Base-by-base conservation (phyloP, 148 eudicot species). In the Diospyros kaki region DNA sequence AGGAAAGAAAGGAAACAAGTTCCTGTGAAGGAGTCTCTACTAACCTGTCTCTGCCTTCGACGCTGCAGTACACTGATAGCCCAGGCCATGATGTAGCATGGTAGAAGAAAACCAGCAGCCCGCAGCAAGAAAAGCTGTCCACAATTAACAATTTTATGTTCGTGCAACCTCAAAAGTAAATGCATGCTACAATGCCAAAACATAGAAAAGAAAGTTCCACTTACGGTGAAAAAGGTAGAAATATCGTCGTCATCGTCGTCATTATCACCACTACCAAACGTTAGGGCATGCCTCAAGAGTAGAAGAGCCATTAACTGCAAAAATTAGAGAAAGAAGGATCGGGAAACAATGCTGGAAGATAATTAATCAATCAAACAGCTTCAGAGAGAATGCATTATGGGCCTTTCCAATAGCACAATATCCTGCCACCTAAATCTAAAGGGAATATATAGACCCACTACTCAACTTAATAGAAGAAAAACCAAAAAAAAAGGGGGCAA, bases 1-100 rank as follows among this genome's bases (percentile, higher is more conserved):
- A 55, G 9, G 56, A 56, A 51, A 51, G 13, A 68, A 2, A 63
- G 1, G 13, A 76, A 51, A 44, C 14, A n/a, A 76, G 28, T 10
- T 45, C 55, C 64, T 0, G 71, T 11, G 3, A 50, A 52, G 55
- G 18, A 66, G 55, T n/a, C 28, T 58, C 53, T n/a, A 45, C 87
- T 66, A 81, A 88, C 95, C 93, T 86, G 91, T 83, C 95, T 87
- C 80, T 89, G 89, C 78, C 91, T 87, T 60, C 97, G 82, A 10
- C 85, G 91, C 72, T 92, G 97, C 73, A 92, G 71, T 61, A 90
- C 79, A 79, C 93, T 86, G 77, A 92, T 86, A 71, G 91, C 97
- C 95, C 97, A 92, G 53, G 90, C 92, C 95, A 92, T 88, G 65
- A 92, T 86, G 83, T 92, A 92, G 80, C 97, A 92, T 4, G 97